Percentiles rank a stretch among this genome's conserved stretches.
Evolutionary conservation across 1,284 basidiomycete species (phyloP).

Genomic region (Microbotryum scabiosae): DNA sequence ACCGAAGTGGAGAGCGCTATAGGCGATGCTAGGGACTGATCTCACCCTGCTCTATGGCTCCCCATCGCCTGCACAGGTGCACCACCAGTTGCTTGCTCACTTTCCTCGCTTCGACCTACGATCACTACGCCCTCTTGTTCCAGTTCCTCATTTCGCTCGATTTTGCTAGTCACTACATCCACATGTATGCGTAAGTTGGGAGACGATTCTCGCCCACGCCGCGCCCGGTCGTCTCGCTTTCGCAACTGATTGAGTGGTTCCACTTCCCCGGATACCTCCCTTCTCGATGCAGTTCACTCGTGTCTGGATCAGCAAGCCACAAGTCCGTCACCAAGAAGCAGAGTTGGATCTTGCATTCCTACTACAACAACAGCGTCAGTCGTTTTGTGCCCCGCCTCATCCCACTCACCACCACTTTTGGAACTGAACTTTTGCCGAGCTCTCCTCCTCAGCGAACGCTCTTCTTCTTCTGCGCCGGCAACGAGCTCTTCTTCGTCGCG

Average conservation of each 20-base stretch:
- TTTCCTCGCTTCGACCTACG: slow-evolving; percentile 86
- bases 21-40: too few relatives aligned
- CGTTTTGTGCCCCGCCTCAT: background rate
- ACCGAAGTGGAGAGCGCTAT: too few relatives aligned
- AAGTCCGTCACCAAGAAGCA: slow-evolving; percentile 86
- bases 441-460: background rate
- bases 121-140: slow-evolving; percentile 70
- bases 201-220: background rate
- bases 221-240: slow-evolving; percentile 6
- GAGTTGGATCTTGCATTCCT: slow-evolving; percentile 80
- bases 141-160: slow-evolving; percentile 95
- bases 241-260: slow-evolving; percentile 5
- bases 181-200: slow-evolving; percentile 87
- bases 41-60: too few relatives aligned
- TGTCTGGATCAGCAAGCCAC: slow-evolving; percentile 86
- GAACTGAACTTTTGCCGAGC: background rate
- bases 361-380: slow-evolving; percentile 80
- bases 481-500: slow-evolving; percentile 93
- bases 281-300: slow-evolving; percentile 59
- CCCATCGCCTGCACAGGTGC: slow-evolving; percentile 52
- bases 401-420: too few relatives aligned
- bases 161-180: slow-evolving; percentile 98
- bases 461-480: slow-evolving; percentile 62
- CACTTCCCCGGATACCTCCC: too few relatives aligned
- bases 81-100: slow-evolving; percentile 91